These are phyloP conservation scores for Lactarius psammicola DNA, from an alignment of 768 basidiomycete species.

Conservation along the genomic window DNA sequence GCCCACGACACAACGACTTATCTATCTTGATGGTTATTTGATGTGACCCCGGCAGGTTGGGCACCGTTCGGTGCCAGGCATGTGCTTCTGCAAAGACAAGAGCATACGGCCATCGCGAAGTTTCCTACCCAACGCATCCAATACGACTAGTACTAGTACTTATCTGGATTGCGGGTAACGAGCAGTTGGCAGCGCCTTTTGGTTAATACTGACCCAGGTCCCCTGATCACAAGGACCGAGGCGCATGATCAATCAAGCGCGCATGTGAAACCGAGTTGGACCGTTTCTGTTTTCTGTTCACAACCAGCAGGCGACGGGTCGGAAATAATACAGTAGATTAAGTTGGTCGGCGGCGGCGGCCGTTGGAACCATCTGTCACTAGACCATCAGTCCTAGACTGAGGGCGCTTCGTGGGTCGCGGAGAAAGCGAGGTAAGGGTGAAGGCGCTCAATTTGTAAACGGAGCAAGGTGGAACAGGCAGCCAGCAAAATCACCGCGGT, in stretches of 20 bases:
- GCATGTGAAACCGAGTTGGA: constrained; percentile 21
- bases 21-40: neutral
- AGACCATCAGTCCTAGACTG: constrained; percentile 2
- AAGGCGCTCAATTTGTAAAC: constrained; percentile 16
- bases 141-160: neutral
- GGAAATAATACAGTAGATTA: constrained; percentile 11
- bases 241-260: constrained; percentile 20
- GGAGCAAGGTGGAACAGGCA: neutral
- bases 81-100: neutral
- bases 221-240: constrained; percentile 23
- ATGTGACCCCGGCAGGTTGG: neutral
- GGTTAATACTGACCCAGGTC: constrained; percentile 14
- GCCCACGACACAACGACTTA: neutral
- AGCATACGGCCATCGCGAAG: neutral
- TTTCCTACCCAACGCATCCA: neutral
- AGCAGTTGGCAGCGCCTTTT: constrained; percentile 1
- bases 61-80: neutral
- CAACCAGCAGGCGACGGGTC: constrained; percentile 18
- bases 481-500: constrained; percentile 12
- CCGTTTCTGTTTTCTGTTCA: constrained; percentile 10
- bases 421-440: constrained; percentile 8
- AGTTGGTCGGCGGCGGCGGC: neutral
- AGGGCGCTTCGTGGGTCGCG: constrained; percentile 7
- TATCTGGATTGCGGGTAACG: neutral
- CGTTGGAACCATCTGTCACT: neutral